A percentile compares a stretch with the other conserved stretches of the same genome.
phyloP scores from a whole-genome alignment of 768 basidiomycete genomes.

The Punctularia strigosozonata region DNA sequence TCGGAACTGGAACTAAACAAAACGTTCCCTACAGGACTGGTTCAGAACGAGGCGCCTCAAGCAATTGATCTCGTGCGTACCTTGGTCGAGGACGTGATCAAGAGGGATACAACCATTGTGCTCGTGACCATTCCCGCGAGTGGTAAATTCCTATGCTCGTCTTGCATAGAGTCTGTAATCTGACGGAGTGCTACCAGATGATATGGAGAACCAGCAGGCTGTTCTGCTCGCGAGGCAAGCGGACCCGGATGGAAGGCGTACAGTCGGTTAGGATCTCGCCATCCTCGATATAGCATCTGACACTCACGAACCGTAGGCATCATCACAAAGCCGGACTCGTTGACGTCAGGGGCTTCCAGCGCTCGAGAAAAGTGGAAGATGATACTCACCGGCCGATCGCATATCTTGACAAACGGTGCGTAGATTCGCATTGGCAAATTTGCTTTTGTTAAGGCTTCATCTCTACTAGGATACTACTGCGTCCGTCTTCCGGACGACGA shows the following conservation, averaged over 20 bases:
- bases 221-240: conserved; percentile 37
- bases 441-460: no score
- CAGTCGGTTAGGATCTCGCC: conserved; percentile 34
- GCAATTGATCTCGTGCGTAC: conserved; percentile 32
- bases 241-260: conserved; percentile 44
- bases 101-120: conserved; percentile 41
- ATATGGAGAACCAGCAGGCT: conserved; percentile 55
- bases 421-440: no score
- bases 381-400: conserved; percentile 25
- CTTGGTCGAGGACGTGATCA: conserved; percentile 37
- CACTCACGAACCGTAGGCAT: conserved; percentile 37
- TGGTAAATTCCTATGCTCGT: conserved; percentile 22
- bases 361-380: conserved; percentile 34
- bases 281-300: neutral
- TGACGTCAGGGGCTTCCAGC: conserved; percentile 30
- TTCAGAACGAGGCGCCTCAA: conserved; percentile 37
- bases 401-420: conserved; percentile 26
- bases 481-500: conserved; percentile 53
- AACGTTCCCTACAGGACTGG: conserved; percentile 36
- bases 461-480: conserved; percentile 45
- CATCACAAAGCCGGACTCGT: conserved; percentile 57
- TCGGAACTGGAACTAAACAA: conserved; percentile 8
- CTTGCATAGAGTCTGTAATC: neutral
- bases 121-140: conserved; percentile 57
- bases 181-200: conserved; percentile 29